Percentiles rank a stretch among this genome's conserved stretches.
These are phyloP conservation scores for Sphagnurus paluster DNA, from an alignment of 1,284 basidiomycete genomes.

Conservation along the genomic window DNA sequence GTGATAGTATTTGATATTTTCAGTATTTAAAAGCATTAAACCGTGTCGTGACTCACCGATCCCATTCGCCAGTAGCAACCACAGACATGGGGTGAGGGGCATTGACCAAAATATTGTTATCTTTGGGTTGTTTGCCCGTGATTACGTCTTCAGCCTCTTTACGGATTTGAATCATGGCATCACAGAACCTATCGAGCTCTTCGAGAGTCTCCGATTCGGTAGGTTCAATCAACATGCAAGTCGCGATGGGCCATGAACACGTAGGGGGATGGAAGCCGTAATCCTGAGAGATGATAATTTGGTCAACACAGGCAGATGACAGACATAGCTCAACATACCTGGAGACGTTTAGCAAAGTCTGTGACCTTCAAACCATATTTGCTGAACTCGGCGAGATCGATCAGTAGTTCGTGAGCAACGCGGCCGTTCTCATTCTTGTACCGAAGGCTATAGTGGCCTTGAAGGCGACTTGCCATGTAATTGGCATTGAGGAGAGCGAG, in stretches of 20 bases:
- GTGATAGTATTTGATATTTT: too few relatives aligned
- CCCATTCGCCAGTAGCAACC: slow-evolving; percentile 80
- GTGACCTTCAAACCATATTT: slow-evolving; percentile 88
- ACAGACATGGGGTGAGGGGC: slow-evolving; percentile 89
- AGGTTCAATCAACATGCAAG: slow-evolving; percentile 94
- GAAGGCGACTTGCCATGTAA: slow-evolving; percentile 91
- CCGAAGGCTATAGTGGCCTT: slow-evolving; percentile 84
- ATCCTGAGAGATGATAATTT: slow-evolving; percentile 44
- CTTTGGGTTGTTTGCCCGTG: slow-evolving; percentile 80
- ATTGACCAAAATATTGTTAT: slow-evolving; percentile 91
- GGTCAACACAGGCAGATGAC: slow-evolving; percentile 9
- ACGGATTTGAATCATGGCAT: slow-evolving; percentile 96
- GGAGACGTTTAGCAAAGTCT: slow-evolving; percentile 95
- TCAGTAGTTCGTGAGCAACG: slow-evolving; percentile 94
- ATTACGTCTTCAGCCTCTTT: slow-evolving; percentile 89
- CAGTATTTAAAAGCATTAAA: neutral
- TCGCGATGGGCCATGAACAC: slow-evolving; percentile 92
- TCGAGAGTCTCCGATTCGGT: slow-evolving; percentile 92
- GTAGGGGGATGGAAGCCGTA: slow-evolving; percentile 92
- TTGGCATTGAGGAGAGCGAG: slow-evolving; percentile 93
- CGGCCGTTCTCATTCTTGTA: slow-evolving; percentile 90
- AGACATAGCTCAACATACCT: slow-evolving; percentile 48
- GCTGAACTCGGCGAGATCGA: slow-evolving; percentile 95
- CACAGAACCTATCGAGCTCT: slow-evolving; percentile 92
- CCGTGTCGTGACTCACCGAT: slow-evolving; percentile 52